Base-by-base conservation (phyloP, 306 rosid genomes). In the Vigna nakashimae region DNA sequence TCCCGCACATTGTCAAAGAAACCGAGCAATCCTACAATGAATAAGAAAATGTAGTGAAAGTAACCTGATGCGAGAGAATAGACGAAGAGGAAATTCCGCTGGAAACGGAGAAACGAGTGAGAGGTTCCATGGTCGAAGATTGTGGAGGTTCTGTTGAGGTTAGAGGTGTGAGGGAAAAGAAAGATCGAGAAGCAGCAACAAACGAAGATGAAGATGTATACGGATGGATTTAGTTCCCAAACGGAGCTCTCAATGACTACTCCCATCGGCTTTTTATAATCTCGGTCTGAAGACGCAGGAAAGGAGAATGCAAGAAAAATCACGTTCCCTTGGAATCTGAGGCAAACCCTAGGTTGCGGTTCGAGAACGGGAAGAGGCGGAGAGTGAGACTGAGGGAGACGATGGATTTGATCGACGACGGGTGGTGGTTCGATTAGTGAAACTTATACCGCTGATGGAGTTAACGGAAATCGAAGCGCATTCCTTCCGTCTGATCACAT, bases 31-130 rank as follows among this genome's bases (percentile, higher is more conserved):
- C 8, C 66, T 38, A 24, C 1, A 64, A 0, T 50, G 68, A 48
- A 36, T 2, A 22, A 5, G 62, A 66, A 76, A 79, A 82, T 9
- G 50, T 17, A 55, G 30, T 14, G 60, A 78, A 14, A 68, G 32
- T 81, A 50, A 91, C 99, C 97, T 80, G 98, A 92, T 74, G 92
- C 97, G 48, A 95, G 86, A 65, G 92, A 89, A 75, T 86, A 90
- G 48, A 91, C 49, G 58, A 91, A 70, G 70, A 92, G 88, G 86
- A 91, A 90, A 82, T 81, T 88, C 34, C 91, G 83, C 83, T 90
- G 97, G 86, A 89, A 92, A 65, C 90, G 92, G 50, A 74, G 80
- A 67, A 90, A 88, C 8, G 97, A 80, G 73, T 93, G 79, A 51
- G 91, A 88, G 80, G 75, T 38, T 79, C 92, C 98, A 77, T 87